Evolutionary conservation across 305 asterid genomes (phyloP), one percentile per base, ranked within the genome.

Genomic region (Fraxinus latifolia): DNA sequence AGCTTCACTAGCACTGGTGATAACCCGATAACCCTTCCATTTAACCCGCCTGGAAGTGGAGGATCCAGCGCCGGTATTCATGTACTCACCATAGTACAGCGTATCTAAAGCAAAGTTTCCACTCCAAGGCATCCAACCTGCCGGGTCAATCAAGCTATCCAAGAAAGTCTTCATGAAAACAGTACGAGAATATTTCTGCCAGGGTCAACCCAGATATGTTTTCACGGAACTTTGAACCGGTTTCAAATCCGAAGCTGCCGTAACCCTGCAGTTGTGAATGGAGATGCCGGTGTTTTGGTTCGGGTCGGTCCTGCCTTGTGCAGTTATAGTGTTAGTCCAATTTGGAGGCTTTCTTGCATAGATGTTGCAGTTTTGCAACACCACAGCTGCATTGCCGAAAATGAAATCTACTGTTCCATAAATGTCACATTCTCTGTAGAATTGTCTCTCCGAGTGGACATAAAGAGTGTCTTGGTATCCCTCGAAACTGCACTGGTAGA

Each of bases 401-500:
- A 94, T 94, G 84, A 93, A 94, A 85, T 94, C 98, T 0, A 94
- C 93, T 0, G 98, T 94, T 3, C 97, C 98, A 34, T 93, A 93
- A 44, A 95, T 86, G 80, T 93, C 92, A 74, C 98, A 95, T 4
- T 93, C 87, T 32, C 92, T 78, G 71, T 91, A 95, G 85, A 95
- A 95, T 78, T 95, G 98, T 7, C 98, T 82, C 3, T 92, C 67
- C 0, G 97, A 93, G 60, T 92, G 92, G 73, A 84, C 95, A 72
- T 95, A 95, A 3, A 95, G 90, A 0, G 98, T 95, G 82, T 94
- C 98, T 82, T 94, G 98, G 81, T 94, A 93, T 0, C 97, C 98
- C 73, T 94, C 98, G 53, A 95, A 95, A 76, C 97, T 92, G 83
- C 98, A 95, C 19, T 86, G 93, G 83, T 92, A 93, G 79, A 93